phyloP scores from a whole-genome alignment of 768 basidiomycete genomes.

The Naganishia vaughanmartiniae region DNA sequence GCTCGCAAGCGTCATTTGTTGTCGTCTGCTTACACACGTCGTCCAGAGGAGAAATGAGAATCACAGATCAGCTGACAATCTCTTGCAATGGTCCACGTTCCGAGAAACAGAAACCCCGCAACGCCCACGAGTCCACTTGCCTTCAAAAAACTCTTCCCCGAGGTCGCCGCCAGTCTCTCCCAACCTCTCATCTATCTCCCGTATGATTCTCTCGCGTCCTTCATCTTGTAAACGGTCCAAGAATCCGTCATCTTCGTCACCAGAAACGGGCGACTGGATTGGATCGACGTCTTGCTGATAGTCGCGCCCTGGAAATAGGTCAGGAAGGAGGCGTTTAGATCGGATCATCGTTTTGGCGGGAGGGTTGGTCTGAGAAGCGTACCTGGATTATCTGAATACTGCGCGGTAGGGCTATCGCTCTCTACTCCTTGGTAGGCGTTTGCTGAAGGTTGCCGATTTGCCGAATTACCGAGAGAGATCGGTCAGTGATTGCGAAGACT shows the following conservation, averaged over 20 bases:
- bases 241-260: neutral
- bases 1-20: no score
- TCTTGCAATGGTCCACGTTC: no score
- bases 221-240: neutral
- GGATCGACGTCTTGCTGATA: neutral
- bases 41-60: no score
- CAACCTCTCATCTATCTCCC: neutral
- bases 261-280: neutral
- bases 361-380: neutral
- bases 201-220: neutral
- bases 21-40: no score
- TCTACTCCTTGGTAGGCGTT: neutral
- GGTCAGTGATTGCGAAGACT: no score
- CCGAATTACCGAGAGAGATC: no score
- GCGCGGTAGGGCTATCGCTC: neutral
- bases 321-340: neutral
- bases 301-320: neutral
- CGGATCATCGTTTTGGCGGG: neutral
- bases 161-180: neutral
- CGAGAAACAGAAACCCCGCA: neutral
- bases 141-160: neutral
- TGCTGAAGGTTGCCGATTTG: neutral
- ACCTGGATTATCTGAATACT: neutral
- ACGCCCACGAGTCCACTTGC: neutral
- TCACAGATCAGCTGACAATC: neutral